Evolutionary conservation across 1,284 basidiomycete genomes (phyloP).

Genomic region (Chalciporus sp.): DNA sequence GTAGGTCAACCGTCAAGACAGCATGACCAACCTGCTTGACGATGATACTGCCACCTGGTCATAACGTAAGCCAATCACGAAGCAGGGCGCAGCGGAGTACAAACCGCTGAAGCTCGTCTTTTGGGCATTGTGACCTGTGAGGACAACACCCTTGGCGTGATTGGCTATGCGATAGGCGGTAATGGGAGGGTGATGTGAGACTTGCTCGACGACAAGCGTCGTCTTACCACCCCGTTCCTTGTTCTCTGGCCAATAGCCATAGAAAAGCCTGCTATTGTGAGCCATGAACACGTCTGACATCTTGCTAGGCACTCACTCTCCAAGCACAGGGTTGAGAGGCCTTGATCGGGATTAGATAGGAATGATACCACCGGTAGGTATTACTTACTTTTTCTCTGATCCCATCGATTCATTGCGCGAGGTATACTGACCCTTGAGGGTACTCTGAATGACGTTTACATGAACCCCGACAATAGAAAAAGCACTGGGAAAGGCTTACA

Average conservation of each 20-base stretch:
- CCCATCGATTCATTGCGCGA: constrained; percentile 92
- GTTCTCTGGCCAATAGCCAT: constrained; percentile 87
- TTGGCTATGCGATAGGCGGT: constrained; percentile 89
- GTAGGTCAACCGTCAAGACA: constrained; percentile 70
- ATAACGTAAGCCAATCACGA: constrained; percentile 4
- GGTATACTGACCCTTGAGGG: constrained; percentile 94
- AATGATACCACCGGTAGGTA: background rate
- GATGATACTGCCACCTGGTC: constrained; percentile 65
- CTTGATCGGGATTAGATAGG: constrained; percentile 40
- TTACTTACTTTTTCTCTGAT: constrained; percentile 89
- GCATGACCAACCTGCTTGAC: constrained; percentile 98
- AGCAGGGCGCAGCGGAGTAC: constrained; percentile 23
- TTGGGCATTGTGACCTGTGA: constrained; percentile 93
- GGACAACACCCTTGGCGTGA: constrained; percentile 73
- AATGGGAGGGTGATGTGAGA: constrained; percentile 93
- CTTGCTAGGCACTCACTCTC: constrained; percentile 65
- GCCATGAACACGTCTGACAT: background rate
- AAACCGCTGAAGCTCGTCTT: constrained; percentile 90
- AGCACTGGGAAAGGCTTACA: constrained; percentile 40
- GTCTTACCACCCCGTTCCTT: constrained; percentile 80
- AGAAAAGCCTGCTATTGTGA: constrained; percentile 68
- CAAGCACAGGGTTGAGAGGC: constrained; percentile 94
- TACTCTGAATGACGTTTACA: constrained; percentile 53
- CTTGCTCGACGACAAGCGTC: constrained; percentile 91
- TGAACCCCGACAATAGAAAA: constrained; percentile 4